phyloP scores from a whole-genome alignment of 805 yeast species.

The Candida manassasensis region DNA sequence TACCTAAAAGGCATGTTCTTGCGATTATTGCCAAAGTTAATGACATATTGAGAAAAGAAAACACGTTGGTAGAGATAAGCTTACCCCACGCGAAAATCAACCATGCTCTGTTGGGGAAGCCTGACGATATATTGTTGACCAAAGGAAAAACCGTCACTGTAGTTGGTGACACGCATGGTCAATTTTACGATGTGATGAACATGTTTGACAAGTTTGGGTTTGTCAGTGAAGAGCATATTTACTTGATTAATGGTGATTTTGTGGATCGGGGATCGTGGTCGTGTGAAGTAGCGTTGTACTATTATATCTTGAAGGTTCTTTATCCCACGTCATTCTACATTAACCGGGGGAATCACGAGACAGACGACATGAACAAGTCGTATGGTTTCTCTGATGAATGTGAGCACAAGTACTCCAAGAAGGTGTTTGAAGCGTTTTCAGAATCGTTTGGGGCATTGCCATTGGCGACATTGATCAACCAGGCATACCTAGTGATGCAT shows the following conservation, averaged over 20 bases:
- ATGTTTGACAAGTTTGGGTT: constrained; percentile 71
- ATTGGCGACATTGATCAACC: constrained; percentile 74
- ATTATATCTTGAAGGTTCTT: constrained; percentile 71
- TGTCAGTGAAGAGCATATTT: constrained; percentile 63
- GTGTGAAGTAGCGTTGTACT: constrained; percentile 84
- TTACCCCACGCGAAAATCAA: constrained; percentile 29
- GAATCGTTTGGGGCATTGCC: constrained; percentile 86
- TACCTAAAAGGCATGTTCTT: constrained; percentile 80
- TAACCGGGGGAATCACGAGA: constrained; percentile 96
- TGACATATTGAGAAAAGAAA: constrained; percentile 58
- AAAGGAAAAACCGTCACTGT: constrained; percentile 59
- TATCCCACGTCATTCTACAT: constrained; percentile 68
- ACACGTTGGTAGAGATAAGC: constrained; percentile 69
- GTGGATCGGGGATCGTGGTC: constrained; percentile 99
- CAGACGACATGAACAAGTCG: constrained; percentile 92
- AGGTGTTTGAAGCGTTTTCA: constrained; percentile 74
- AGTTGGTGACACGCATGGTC: constrained; percentile 98
- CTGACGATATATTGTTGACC: constrained; percentile 22
- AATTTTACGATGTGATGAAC: constrained; percentile 83
- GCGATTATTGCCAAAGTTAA: constrained; percentile 74
- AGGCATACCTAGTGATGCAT: constrained; percentile 83
- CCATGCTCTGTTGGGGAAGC: background rate
- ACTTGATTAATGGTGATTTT: constrained; percentile 93
- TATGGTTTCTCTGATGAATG: constrained; percentile 97
- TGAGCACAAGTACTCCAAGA: constrained; percentile 79